Percentiles rank a stretch among this genome's conserved stretches.
Conservation (phyloP, 1,284 basidiomycete species). For the Ceratobasidium sp. region DNA sequence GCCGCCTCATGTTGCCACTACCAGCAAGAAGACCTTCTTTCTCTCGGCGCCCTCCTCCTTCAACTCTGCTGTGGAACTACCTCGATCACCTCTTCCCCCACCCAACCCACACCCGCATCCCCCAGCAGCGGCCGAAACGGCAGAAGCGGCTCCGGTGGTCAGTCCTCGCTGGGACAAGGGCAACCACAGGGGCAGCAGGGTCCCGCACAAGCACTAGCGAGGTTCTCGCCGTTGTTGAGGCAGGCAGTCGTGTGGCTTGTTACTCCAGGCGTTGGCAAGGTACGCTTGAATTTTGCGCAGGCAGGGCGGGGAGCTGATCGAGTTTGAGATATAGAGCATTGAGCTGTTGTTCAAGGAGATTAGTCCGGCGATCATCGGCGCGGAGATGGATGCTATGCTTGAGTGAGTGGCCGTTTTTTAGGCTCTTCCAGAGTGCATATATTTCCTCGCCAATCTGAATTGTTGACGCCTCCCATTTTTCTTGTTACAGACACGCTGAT, state of each 20-base stretch:
- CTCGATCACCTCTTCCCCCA: constrained; percentile 66
- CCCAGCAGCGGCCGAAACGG: not conserved
- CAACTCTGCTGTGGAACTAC: constrained; percentile 83
- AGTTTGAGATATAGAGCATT: constrained; percentile 56
- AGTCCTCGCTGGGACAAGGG: constrained; percentile 64
- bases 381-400: constrained; percentile 80
- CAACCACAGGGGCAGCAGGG: too few relatives aligned
- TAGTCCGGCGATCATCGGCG: constrained; percentile 75
- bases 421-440: not conserved
- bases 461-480: not conserved
- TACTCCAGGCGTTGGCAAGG: constrained; percentile 65
- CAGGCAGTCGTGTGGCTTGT: constrained; percentile 45
- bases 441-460: too few relatives aligned
- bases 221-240: constrained; percentile 64
- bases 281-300: constrained; percentile 35
- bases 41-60: constrained; percentile 89
- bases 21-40: constrained; percentile 87
- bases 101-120: constrained; percentile 72
- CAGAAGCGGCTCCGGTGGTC: not conserved
- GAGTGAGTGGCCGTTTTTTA: constrained; percentile 68
- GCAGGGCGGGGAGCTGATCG: constrained; percentile 8
- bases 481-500: constrained; percentile 75
- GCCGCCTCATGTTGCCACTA: too few relatives aligned
- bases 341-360: constrained; percentile 82
- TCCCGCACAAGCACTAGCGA: constrained; percentile 68